phyloP scores from a whole-genome alignment of 768 basidiomycete genomes.

The Lactifluus rugatus region DNA sequence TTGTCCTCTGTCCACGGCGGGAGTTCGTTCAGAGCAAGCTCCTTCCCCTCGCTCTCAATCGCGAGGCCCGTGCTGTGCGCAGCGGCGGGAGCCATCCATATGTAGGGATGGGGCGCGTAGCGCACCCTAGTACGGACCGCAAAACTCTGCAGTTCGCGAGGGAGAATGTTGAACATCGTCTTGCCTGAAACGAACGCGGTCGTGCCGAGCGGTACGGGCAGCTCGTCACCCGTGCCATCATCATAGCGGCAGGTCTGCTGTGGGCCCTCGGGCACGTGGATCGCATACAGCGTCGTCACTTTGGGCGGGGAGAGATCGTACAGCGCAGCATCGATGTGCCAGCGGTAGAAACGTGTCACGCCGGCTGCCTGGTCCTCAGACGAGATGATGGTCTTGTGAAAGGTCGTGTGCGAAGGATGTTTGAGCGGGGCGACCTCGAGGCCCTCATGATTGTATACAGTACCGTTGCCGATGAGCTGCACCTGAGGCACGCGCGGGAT shows the following conservation, averaged over 20 bases:
- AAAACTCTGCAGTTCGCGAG: slow-evolving; percentile 58
- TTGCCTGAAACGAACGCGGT: slow-evolving; percentile 74
- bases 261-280: slow-evolving; percentile 56
- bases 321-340: slow-evolving; percentile 85
- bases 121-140: slow-evolving; percentile 64
- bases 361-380: slow-evolving; percentile 63
- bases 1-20: slow-evolving; percentile 76
- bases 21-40: slow-evolving; percentile 54
- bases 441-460: slow-evolving; percentile 67
- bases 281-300: slow-evolving; percentile 75
- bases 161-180: slow-evolving; percentile 73
- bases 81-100: slow-evolving; percentile 74
- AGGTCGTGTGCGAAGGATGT: slow-evolving; percentile 74
- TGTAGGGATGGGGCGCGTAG: slow-evolving; percentile 79
- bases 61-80: slow-evolving; percentile 70
- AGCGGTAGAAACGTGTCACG: slow-evolving; percentile 73
- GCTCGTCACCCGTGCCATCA: slow-evolving; percentile 75
- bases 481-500: slow-evolving; percentile 82
- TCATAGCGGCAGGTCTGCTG: slow-evolving; percentile 63
- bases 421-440: slow-evolving; percentile 62
- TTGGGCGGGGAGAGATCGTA: slow-evolving; percentile 68
- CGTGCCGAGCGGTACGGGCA: slow-evolving; percentile 72
- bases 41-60: slow-evolving; percentile 65
- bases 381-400: slow-evolving; percentile 69
- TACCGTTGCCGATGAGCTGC: slow-evolving; percentile 83